These are phyloP conservation scores for Scutellaria galericulata DNA, from an alignment of 257 asterid genomes.

Conservation along the genomic window DNA sequence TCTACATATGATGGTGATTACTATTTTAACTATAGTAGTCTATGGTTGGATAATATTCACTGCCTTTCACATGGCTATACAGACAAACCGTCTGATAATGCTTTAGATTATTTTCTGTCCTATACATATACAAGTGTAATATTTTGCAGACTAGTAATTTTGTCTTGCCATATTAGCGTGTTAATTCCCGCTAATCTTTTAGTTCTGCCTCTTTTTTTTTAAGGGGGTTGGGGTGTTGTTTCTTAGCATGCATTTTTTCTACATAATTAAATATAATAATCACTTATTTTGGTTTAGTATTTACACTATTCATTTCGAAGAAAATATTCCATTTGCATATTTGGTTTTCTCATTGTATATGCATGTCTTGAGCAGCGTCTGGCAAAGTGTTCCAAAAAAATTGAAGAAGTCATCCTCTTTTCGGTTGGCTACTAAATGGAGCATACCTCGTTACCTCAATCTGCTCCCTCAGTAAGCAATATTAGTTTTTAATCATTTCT, in stretches of 20 bases:
- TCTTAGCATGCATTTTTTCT: too few species aligned
- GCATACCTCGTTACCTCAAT: constrained; percentile 52
- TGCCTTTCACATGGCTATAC: constrained; percentile 6
- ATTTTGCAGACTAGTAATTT: background rate
- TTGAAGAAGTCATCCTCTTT: constrained; percentile 45
- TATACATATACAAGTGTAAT: background rate
- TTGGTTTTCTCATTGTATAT: constrained; percentile 21
- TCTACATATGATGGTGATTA: background rate
- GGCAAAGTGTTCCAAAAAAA: constrained; percentile 49
- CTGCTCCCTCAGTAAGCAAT: constrained; percentile 62
- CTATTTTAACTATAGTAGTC: background rate
- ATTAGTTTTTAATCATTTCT: constrained; percentile 14
- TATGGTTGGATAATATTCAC: background rate
- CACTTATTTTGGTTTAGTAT: background rate
- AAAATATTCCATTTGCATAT: background rate
- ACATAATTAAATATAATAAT: background rate
- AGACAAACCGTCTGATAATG: background rate
- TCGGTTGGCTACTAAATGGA: constrained; percentile 43
- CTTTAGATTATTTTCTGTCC: background rate
- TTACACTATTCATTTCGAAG: background rate
- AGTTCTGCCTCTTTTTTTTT: too few species aligned
- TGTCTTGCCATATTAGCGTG: background rate
- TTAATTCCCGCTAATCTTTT: background rate
- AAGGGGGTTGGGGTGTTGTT: too few species aligned
- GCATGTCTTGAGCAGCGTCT: constrained; percentile 48